Evolutionary conservation across 2,329 filamentous ascomycete species (phyloP), one percentile per base, ranked within the genome.

Genomic region (Trichophyton rubrum): DNA sequence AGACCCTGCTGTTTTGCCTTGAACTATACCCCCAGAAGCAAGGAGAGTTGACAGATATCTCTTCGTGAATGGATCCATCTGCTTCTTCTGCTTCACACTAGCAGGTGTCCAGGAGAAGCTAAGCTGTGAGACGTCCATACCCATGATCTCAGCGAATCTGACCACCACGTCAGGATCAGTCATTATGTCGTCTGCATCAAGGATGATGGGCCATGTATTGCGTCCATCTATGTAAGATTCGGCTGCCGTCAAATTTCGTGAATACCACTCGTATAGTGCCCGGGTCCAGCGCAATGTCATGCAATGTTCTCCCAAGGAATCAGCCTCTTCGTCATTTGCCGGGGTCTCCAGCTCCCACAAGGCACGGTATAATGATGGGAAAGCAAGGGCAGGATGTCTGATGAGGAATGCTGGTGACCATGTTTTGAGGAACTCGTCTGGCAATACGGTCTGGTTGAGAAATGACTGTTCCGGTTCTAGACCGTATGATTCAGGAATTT

Each of bases 101-200:
- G n/a, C 63, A 61, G 38, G 30, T 7, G 47, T 60, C 74, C 74
- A 75, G 56, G 68, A 64, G 60, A 72, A 73, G 20, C 66, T 63
- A 41, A 74, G 47, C 53, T 63, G 65, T 4, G 56, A 61, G 15
- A 67, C 60, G 59, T 77, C 70, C n/a, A 76, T 61, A 0, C 73
- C 73, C 0, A 68, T 64, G 15, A 66, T 61, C 20, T 68, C 64
- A 58, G 67, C 69, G 55, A 69, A 67, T 51, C 67, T 60, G 13
- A 61, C 49, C 2, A 74, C 66, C n/a, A 71, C 64, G n/a, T 64
- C 60, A 0, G 70, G 70, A 17, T 65, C 62, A 45, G 69, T 68
- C 53, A 75, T 75, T 3, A 75, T 63, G 61, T 75, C 73, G 60
- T 74, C 69, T 5, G 73, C 72, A 59, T 76, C 74, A 0, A 74